A percentile compares a stretch with the other conserved stretches of the same genome.
phyloP scores from a whole-genome alignment of 805 yeast species.

The Kodamaea jinghongensis region DNA sequence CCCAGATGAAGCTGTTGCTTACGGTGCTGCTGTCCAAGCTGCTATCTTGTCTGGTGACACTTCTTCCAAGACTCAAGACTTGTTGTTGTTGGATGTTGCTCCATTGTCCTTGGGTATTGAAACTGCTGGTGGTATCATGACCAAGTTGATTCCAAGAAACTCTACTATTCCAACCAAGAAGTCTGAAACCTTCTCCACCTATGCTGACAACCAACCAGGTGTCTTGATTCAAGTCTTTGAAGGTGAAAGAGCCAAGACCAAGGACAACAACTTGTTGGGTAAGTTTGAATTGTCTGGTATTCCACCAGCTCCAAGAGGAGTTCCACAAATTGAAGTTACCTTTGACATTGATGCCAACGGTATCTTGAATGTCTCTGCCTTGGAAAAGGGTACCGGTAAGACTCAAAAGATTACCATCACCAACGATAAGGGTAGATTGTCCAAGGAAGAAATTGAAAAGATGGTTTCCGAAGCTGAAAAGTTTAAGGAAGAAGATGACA shows the following conservation, averaged over 20 bases:
- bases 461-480: constrained; percentile 98
- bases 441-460: constrained; percentile 96
- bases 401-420: constrained; percentile 95
- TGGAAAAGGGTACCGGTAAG: constrained; percentile 98
- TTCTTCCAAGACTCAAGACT: constrained; percentile 93
- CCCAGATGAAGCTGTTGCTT: constrained; percentile 99
- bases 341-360: constrained; percentile 97
- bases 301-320: constrained; percentile 99
- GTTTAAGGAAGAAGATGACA: constrained; percentile 94
- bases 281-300: constrained; percentile 95
- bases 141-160: constrained; percentile 97
- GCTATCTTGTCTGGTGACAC: constrained; percentile 96
- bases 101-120: constrained; percentile 97
- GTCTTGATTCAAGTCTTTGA: constrained; percentile 95
- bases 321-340: constrained; percentile 96
- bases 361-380: constrained; percentile 92
- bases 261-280: constrained; percentile 95
- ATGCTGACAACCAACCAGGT: constrained; percentile 98
- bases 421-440: constrained; percentile 97
- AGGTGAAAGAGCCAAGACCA: constrained; percentile 97
- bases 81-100: constrained; percentile 92
- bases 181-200: constrained; percentile 94
- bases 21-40: constrained; percentile 99
- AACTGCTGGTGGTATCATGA: constrained; percentile 99
- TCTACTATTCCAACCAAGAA: constrained; percentile 97